phyloP scores from a whole-genome alignment of 2,329 filamentous ascomycete genomes.

The Colletotrichum simmondsii region DNA sequence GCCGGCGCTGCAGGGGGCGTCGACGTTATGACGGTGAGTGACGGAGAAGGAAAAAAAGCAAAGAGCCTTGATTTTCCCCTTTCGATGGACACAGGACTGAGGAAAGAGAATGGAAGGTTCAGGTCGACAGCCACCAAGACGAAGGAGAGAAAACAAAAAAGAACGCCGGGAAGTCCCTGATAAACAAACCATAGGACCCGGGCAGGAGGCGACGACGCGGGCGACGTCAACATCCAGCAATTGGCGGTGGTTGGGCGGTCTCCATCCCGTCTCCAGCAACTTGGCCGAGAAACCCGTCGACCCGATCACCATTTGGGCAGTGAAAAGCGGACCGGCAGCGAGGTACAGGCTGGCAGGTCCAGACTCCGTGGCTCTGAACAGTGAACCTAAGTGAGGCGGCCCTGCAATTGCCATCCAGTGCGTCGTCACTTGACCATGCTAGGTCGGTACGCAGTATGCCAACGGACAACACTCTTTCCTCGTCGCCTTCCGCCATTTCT shows the following conservation, averaged over 20 bases:
- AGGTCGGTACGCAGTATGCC: no score
- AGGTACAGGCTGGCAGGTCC: not conserved
- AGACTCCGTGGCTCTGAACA: not conserved
- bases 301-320: constrained; percentile 2
- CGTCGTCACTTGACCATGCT: not conserved
- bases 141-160: not conserved
- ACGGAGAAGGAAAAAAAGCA: not conserved
- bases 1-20: constrained; percentile 10
- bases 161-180: not conserved
- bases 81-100: not conserved
- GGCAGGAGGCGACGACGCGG: not conserved
- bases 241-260: constrained; percentile 25
- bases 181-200: not conserved
- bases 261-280: constrained; percentile 5
- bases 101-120: not conserved
- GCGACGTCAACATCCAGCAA: not conserved
- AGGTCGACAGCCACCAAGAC: not conserved
- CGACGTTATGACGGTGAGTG: constrained; percentile 8
- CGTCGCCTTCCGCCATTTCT: not conserved
- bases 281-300: not conserved
- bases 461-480: not conserved
- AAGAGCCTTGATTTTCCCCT: not conserved
- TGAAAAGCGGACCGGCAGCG: not conserved
- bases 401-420: not conserved
- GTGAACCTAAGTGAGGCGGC: not conserved